Evolutionary conservation across 768 basidiomycete genomes (phyloP), one percentile per base, ranked within the genome.

Genomic region (Brasilioporus rufonigricans): DNA sequence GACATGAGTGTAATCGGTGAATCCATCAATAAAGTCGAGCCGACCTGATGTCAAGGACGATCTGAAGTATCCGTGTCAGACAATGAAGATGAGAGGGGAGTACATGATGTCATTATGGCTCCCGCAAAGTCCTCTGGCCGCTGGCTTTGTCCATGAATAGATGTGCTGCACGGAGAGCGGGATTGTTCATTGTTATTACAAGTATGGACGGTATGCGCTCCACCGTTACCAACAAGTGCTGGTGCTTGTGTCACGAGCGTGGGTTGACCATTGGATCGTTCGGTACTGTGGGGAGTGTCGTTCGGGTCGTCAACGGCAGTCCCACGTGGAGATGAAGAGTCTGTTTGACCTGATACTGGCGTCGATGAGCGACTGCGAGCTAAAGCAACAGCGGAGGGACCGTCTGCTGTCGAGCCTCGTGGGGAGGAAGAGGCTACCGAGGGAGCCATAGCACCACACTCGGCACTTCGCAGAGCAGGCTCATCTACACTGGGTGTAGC

Each of bases 21-120:
- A 50, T 59, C 58, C 51, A 49, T 78, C 5, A 76, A 75, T 27
- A 78, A 76, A 48, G 80, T 80, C 38, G 74, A 75, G 36, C 79
- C 66, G 44, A 71, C 66, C 52, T 75, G 76, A 61, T 78, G 81
- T 53, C 70, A 65, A 44, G 48, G 52, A 31, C 57, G 59, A 50
- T 56, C 61, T 61, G 60, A 52, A 54, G 55, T 53, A 56, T 66
- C 58, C 46, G 55, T 48, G 53, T 64, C 64, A 43, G 62, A 65
- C 41, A 64, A 55, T 27, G 69, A 72, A 47, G 70, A 52, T 56
- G 68, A 57, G 29, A 68, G 64, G 48, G 59, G 41, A 32, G 56
- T 60, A 58, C 55, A 53, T 62, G 58, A 56, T 59, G 61, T 61
- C 49, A 51, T 59, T 23, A 55, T 55, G 41, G 55, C 39, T 56